Base-by-base conservation (phyloP, 2,329 filamentous ascomycete genomes). In the Venturia asperata region DNA sequence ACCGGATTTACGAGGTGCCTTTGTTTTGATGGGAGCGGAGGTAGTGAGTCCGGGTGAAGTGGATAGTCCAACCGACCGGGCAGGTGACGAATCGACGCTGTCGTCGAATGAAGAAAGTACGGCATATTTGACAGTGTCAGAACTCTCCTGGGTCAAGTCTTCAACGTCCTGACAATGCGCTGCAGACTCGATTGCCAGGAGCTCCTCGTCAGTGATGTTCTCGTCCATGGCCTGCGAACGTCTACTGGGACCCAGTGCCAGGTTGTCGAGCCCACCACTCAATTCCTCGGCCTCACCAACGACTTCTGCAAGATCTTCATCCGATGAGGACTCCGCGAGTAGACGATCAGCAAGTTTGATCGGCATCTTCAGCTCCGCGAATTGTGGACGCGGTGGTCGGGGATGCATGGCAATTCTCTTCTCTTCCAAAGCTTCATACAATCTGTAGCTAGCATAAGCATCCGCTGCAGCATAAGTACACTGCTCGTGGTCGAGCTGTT, bases 381-480 rank as follows among this genome's bases (percentile, higher is more conserved):
- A 82, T 19, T 82, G 80, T 0, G 92, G 91, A 7, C 84, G 79
- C 3, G 89, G 88, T 5, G 92, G 92, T 2, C 78, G 82, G 1
- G 91, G 91, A 15, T 84, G 76, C 67, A 96, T 78, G 7, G 79
- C 77, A 69, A 84, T 80, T 19, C 92, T 82, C 70, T 88, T 84
- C 62, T 83, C 77, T 66, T 97, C 87, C 56, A 96, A 78, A 0
- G 83, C 81, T 67, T 90, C 80, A 71, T 85, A 96, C 1, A 97
- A 78, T 65, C 90, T 87, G 13, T 89, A 76, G 55, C 87, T 85
- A 66, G 89, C 91, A 72, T 96, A 97, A 0, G 91, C 88, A 74
- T 96, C 91, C 0, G 90, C 87, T 15, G 91, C 91, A 11, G 90
- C 70, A 61, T 67, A 67, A 7, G 27, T 37, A 30, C 45, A 47